A percentile compares a stretch with the other conserved stretches of the same genome.
phyloP scores from a whole-genome alignment of 192 early-diverging fungal species.

The Mortierella alpina region DNA sequence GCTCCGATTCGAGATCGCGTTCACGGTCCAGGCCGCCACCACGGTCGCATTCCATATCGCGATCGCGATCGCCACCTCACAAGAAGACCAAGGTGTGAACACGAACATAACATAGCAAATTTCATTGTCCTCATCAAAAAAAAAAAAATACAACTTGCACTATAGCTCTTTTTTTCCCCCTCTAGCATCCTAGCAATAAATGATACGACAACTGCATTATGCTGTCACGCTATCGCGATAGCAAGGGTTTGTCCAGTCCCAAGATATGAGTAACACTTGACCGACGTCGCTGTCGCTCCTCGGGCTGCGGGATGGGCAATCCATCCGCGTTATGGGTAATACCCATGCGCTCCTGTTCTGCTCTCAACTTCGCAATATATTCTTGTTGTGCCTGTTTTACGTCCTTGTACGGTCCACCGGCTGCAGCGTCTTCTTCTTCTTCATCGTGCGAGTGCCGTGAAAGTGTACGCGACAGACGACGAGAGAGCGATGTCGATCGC shows the following conservation, averaged over 20 bases:
- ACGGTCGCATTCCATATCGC: too few species aligned
- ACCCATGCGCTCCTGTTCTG: slow-evolving; percentile 13
- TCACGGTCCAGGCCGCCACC: too few species aligned
- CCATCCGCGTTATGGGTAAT: slow-evolving; percentile 15
- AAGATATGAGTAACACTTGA: slow-evolving; percentile 11
- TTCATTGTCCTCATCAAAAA: too few species aligned
- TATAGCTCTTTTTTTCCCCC: too few species aligned
- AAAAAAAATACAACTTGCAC: too few species aligned
- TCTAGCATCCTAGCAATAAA: too few species aligned
- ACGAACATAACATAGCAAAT: too few species aligned
- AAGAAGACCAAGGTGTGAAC: too few species aligned
- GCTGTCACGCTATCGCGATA: slow-evolving; percentile 1
- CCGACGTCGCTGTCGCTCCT: slow-evolving; percentile 11
- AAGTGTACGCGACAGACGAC: slow-evolving; percentile 17
- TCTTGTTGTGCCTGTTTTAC: slow-evolving; percentile 20
- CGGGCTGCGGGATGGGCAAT: slow-evolving; percentile 3
- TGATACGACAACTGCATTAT: too few species aligned
- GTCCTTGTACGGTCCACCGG: slow-evolving; percentile 11
- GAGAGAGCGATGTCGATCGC: slow-evolving; percentile 8
- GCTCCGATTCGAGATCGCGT: too few species aligned
- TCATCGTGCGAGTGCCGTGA: slow-evolving; percentile 7
- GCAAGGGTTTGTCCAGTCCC: slow-evolving; percentile 16
- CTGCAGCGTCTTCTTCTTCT: not conserved
- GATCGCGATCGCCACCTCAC: too few species aligned
- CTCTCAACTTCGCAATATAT: slow-evolving; percentile 5